These are phyloP conservation scores for Chlamydomonas reinhardtii DNA, from an alignment of 163 green algal genomes.

Conservation along the genomic window DNA sequence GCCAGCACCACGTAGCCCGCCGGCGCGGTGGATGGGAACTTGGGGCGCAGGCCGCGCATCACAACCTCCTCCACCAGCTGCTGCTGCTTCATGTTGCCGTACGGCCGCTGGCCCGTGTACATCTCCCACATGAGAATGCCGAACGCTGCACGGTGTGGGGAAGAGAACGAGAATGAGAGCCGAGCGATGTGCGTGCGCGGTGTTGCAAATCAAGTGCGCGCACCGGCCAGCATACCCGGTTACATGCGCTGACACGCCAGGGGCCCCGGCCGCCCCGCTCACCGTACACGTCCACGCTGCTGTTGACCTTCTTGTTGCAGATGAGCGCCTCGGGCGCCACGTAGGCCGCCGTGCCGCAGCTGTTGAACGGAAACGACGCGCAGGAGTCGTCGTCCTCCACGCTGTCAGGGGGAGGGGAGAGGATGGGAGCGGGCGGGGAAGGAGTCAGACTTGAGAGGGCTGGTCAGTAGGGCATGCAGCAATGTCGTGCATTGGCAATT, in stretches of 20 bases:
- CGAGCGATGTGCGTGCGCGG: too few relatives aligned
- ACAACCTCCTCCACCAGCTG: conserved; percentile 71
- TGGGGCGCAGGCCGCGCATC: conserved; percentile 70
- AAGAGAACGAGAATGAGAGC: background rate
- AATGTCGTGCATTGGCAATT: background rate
- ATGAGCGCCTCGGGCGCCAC: conserved; percentile 73
- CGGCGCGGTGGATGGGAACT: conserved; percentile 63
- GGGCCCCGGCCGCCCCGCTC: too few relatives aligned
- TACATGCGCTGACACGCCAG: too few relatives aligned
- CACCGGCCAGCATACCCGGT: too few relatives aligned
- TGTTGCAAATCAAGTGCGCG: background rate
- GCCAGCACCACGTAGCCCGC: conserved; percentile 62
- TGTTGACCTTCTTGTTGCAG: conserved; percentile 76
- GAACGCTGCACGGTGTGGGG: conserved; percentile 54
- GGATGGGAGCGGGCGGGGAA: background rate
- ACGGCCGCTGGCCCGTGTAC: conserved; percentile 68
- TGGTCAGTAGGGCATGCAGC: background rate
- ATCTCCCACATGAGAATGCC: conserved; percentile 75
- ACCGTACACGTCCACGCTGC: conserved; percentile 63
- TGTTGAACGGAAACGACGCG: conserved; percentile 75
- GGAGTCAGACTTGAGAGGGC: background rate
- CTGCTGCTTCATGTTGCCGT: conserved; percentile 77
- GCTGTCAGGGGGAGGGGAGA: background rate
- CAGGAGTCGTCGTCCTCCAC: conserved; percentile 73
- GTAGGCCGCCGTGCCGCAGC: conserved; percentile 72